phyloP scores from a whole-genome alignment of 441 rosid species.

The Aquilaria agallochum region DNA sequence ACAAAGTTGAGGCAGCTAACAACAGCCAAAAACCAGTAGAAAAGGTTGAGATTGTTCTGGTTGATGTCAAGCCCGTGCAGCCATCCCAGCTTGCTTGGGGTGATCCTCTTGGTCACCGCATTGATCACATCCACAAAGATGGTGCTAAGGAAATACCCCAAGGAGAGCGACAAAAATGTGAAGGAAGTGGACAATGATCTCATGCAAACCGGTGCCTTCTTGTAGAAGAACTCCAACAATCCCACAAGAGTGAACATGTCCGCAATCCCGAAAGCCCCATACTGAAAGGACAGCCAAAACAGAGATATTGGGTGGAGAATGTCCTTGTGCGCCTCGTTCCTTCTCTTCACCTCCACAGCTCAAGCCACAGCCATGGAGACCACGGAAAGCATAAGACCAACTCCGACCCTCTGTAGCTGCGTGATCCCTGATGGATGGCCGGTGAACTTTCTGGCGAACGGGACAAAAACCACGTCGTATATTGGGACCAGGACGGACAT shows the following conservation, averaged over 20 bases:
- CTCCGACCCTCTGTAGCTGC: slow-evolving; percentile 13
- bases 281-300: slow-evolving; percentile 24
- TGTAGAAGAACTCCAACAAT: slow-evolving; percentile 19
- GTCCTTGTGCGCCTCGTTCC: slow-evolving; percentile 14
- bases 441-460: slow-evolving; percentile 16
- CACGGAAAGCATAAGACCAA: slow-evolving; percentile 16
- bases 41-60: slow-evolving; percentile 11
- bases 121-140: slow-evolving; percentile 11
- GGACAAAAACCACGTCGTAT: slow-evolving; percentile 11
- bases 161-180: slow-evolving; percentile 9
- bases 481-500: slow-evolving; percentile 13
- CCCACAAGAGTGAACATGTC: slow-evolving; percentile 27
- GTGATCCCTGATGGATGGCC: slow-evolving; percentile 16
- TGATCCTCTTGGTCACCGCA: slow-evolving; percentile 11
- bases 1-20: slow-evolving; percentile 40
- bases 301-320: slow-evolving; percentile 8
- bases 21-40: slow-evolving; percentile 19
- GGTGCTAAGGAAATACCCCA: slow-evolving; percentile 20
- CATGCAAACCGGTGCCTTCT: slow-evolving; percentile 16
- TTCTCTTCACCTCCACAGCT: slow-evolving; percentile 32
- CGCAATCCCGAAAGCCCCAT: slow-evolving; percentile 21
- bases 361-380: slow-evolving; percentile 16
- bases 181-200: slow-evolving; percentile 14
- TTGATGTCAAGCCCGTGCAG: slow-evolving; percentile 26
- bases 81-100: slow-evolving; percentile 29